Base-by-base conservation (phyloP, 257 asterid species). In the Buddleja alternifolia region DNA sequence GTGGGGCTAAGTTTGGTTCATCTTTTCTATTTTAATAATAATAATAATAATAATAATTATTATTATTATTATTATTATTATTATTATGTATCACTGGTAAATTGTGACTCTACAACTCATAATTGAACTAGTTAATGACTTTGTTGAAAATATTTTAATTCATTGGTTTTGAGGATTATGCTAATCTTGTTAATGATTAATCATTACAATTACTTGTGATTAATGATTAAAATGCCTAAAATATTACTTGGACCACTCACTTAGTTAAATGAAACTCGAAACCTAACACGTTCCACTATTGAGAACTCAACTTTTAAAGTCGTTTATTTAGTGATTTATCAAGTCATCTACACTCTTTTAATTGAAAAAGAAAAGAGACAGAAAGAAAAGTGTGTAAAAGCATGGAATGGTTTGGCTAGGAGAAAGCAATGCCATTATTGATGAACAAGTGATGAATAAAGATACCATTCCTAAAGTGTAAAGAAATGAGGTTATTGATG, bases 391-490 rank as follows among this genome's bases (percentile, higher is more conserved):
- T 10, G 1, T 11, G 56, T 21, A 19, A 40, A 54, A 41, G 12
- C 9, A 41, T 19, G 20, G 20, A 23, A 17, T 51, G 4, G 25
- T 51, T 51, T 51, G 57, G 57, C 20, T 51, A 17, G 8, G 44
- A 55, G 37, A 44, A 64, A 64, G 36, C 61, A 65, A 54, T 58
- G 51, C 74, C 59, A 69, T 56, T 58, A 20, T 44, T 14, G n/a
- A 39, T 63, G 53, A 60, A 29, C 55, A 9, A 52, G 41, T 42
- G 40, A 42, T 72, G 47, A 32, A 16, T 42, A 14, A 29, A 9
- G 40, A 19, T 19, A 19, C 3, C 17, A 60, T 17, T 29, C 19
- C 10, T n/a, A n/a, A 57, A 61, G 15, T 19, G 37, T 10, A 10
- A 61, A 42, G 11, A 11, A 14, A 20, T 42, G 54, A 10, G n/a